A percentile compares a stretch with the other conserved stretches of the same genome.
Conservation (phyloP, 352 stramenopile genomes). For the Phytophthora vignae region DNA sequence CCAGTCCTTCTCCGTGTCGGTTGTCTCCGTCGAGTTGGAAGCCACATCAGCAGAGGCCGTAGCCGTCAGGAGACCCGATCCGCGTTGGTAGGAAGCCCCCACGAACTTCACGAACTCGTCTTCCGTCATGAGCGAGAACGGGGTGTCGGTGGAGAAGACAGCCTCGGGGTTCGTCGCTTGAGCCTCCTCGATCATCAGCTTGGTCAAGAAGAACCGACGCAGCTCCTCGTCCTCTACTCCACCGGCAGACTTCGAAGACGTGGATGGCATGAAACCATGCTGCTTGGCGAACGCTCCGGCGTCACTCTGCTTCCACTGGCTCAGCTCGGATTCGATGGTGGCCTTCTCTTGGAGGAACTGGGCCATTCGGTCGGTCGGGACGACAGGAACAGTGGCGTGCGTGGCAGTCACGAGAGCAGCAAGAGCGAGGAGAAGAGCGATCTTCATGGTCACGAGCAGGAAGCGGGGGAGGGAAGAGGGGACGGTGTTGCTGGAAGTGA, state of each 20-base stretch:
- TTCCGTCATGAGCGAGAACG: slow-evolving; percentile 79
- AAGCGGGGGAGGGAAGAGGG: not conserved
- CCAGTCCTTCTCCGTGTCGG: slow-evolving; percentile 59
- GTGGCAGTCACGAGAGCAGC: slow-evolving; percentile 24
- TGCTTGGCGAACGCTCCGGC: slow-evolving; percentile 57
- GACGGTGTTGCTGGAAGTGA: slow-evolving; percentile 26
- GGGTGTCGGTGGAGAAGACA: slow-evolving; percentile 69
- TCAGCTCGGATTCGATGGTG: slow-evolving; percentile 49
- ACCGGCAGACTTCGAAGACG: not conserved
- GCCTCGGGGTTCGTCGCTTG: slow-evolving; percentile 66
- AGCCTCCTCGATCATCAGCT: slow-evolving; percentile 62
- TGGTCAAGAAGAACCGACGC: slow-evolving; percentile 67
- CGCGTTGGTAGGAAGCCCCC: slow-evolving; percentile 48
- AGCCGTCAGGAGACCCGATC: slow-evolving; percentile 4
- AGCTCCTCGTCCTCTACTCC: slow-evolving; percentile 52
- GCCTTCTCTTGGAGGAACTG: slow-evolving; percentile 61
- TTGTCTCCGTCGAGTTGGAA: slow-evolving; percentile 20
- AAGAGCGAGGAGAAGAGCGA: slow-evolving; percentile 38
- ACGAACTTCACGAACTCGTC: slow-evolving; percentile 70
- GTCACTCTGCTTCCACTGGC: slow-evolving; percentile 59
- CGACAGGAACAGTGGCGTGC: slow-evolving; percentile 21
- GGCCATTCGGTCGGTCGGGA: slow-evolving; percentile 41
- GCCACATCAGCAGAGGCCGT: not conserved
- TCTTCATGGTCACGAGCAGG: slow-evolving; percentile 39
- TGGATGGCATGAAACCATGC: slow-evolving; percentile 48